Evolutionary conservation across 192 early-diverging fungal genomes (phyloP), one percentile per base, ranked within the genome.

Genomic region (Gigaspora rosea): DNA sequence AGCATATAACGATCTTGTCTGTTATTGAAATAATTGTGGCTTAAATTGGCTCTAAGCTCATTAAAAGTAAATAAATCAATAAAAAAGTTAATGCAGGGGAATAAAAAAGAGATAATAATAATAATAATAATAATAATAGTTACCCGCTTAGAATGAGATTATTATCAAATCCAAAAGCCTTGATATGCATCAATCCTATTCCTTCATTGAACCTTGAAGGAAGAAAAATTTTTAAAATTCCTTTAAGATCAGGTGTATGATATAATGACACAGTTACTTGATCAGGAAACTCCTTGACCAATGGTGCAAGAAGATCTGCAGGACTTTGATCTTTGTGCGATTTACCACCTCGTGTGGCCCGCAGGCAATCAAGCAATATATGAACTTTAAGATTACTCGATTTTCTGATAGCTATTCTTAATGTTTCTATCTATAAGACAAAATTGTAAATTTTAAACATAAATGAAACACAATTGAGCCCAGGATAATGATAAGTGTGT

Each of bases 111-210:
- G 0, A 75, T 20, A 11, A 57, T 11, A 49, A 57, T 0, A n/a
- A 78, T 68, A 50, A 35, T 22, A 41, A 2, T 63, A 49, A 46
- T 16, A 20, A 57, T 18, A 51, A 18, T 10, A 74, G 82, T 77
- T 85, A 93, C 92, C 92, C 94, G 65, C 89, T 92, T 63, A 99
- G 85, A 54, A 95, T 87, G 35, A 94, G 82, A 20, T 86, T 80
- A 77, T 97, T 88, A 80, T 99, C 97, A 82, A 96, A 95, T 3
- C 92, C 84, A 81, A 96, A 98, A 8, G 90, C 85, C 81, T 99
- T 99, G 75, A 97, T 91, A 78, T 99, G 98, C 89, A 95, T 92
- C 75, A 99, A 82, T 0, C 96, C 98, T 82, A 97, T 91, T 8
- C 87, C 90, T 83, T 99, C 98, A 79, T 95, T 98, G 77, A 95